Evolutionary conservation across 1,284 basidiomycete species (phyloP).

Genomic region (Porodaedalea pini): DNA sequence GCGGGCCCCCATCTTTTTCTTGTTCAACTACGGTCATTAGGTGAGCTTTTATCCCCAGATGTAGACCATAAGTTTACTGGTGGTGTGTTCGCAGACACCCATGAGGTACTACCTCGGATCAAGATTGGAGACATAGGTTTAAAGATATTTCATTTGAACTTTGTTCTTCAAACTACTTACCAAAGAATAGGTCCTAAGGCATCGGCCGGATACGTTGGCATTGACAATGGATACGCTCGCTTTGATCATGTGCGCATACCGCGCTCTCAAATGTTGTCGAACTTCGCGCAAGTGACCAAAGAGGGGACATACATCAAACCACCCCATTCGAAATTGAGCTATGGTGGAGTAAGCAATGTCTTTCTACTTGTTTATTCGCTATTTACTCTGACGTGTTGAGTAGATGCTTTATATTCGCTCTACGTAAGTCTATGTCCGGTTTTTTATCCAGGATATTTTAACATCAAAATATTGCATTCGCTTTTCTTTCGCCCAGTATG

Average conservation of each 20-base stretch:
- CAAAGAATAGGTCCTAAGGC: slow-evolving; percentile 57
- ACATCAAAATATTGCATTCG: neutral
- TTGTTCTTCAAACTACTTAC: neutral
- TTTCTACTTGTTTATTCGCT: slow-evolving; percentile 3
- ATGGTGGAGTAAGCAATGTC: slow-evolving; percentile 59
- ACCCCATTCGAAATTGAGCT: slow-evolving; percentile 71
- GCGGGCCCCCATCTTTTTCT: slow-evolving; percentile 79
- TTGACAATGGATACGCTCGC: slow-evolving; percentile 71
- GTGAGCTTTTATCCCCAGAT: slow-evolving; percentile 31
- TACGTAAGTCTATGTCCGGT: slow-evolving; percentile 37
- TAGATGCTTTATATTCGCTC: slow-evolving; percentile 73
- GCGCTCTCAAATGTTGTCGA: slow-evolving; percentile 70
- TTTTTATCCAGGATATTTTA: neutral
- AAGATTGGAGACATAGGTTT: slow-evolving; percentile 73
- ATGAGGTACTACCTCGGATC: slow-evolving; percentile 61
- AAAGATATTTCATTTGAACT: neutral
- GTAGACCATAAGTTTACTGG: neutral
- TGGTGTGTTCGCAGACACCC: slow-evolving; percentile 42
- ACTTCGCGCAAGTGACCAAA: slow-evolving; percentile 67
- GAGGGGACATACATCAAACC: slow-evolving; percentile 68
- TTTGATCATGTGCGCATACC: slow-evolving; percentile 75
- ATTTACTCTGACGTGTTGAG: neutral
- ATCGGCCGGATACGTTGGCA: slow-evolving; percentile 47
- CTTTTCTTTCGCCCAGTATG: slow-evolving; percentile 43
- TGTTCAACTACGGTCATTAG: slow-evolving; percentile 59